phyloP scores from a whole-genome alignment of 352 stramenopile genomes.

The Phytophthora pini region DNA sequence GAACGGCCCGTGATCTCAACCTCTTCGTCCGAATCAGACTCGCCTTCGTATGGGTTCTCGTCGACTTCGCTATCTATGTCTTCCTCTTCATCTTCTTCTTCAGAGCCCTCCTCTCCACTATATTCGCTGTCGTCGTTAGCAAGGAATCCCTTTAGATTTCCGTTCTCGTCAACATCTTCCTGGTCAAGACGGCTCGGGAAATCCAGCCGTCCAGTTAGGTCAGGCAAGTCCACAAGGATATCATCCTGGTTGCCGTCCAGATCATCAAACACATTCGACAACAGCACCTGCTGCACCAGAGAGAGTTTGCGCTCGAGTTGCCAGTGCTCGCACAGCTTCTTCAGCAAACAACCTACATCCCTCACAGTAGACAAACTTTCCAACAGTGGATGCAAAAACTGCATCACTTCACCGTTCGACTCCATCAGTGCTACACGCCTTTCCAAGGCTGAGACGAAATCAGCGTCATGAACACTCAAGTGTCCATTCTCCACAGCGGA shows the following conservation, averaged over 20 bases:
- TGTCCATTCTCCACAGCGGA: constrained; percentile 76
- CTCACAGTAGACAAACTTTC: constrained; percentile 78
- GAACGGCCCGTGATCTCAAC: constrained; percentile 31
- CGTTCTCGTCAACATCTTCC: constrained; percentile 84
- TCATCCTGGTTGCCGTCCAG: constrained; percentile 85
- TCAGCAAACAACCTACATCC: constrained; percentile 70
- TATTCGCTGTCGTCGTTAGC: constrained; percentile 71
- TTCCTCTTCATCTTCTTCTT: constrained; percentile 47
- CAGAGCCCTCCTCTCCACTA: constrained; percentile 56
- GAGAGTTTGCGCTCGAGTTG: constrained; percentile 57
- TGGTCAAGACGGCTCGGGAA: constrained; percentile 83
- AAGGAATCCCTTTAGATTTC: constrained; percentile 78
- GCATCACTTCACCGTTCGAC: constrained; percentile 69
- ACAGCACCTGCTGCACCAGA: constrained; percentile 78
- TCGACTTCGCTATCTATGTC: constrained; percentile 45
- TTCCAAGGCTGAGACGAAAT: constrained; percentile 40
- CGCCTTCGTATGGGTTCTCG: constrained; percentile 56
- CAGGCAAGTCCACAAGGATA: constrained; percentile 64
- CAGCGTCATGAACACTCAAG: constrained; percentile 59
- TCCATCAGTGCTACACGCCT: constrained; percentile 37
- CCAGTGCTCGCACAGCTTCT: constrained; percentile 69
- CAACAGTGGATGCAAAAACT: constrained; percentile 70
- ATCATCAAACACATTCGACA: constrained; percentile 83
- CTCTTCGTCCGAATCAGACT: constrained; percentile 78
- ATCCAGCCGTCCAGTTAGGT: constrained; percentile 66